A percentile compares a stretch with the other conserved stretches of the same genome.
Evolutionary conservation across 192 early-diverging fungal species (phyloP).

Genomic region (Paraglomus brasilianum): DNA sequence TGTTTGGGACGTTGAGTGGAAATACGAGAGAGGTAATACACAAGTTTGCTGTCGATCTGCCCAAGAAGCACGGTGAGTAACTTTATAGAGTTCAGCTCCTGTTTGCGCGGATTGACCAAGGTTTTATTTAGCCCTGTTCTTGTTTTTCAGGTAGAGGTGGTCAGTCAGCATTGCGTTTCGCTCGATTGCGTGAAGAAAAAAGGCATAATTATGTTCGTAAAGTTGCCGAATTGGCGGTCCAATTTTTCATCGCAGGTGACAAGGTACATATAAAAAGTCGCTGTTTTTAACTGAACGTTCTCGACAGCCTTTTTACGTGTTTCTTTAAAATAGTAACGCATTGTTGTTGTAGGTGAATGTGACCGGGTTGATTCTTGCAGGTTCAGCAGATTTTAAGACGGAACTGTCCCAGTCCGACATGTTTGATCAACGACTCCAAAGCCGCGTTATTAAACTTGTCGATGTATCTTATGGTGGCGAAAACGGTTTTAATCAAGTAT

Average conservation of each 20-base stretch:
- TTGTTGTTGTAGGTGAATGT: conserved; percentile 57
- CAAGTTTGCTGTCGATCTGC: conserved; percentile 94
- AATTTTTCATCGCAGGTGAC: conserved; percentile 93
- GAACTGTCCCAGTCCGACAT: conserved; percentile 93
- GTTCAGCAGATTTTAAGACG: conserved; percentile 99
- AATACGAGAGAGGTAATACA: conserved; percentile 92
- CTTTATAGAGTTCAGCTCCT: too few relatives aligned
- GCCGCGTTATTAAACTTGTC: conserved; percentile 89
- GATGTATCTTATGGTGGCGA: conserved; percentile 99
- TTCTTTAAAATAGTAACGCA: conserved; percentile 32
- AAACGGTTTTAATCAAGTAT: conserved; percentile 89
- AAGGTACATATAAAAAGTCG: too few relatives aligned
- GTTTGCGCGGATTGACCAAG: too few relatives aligned
- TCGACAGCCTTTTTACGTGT: too few relatives aligned
- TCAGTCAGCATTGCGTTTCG: conserved; percentile 99
- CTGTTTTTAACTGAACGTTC: too few relatives aligned
- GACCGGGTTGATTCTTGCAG: conserved; percentile 88
- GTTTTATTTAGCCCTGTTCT: neutral
- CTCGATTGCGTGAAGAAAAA: conserved; percentile 97
- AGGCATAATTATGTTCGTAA: conserved; percentile 99
- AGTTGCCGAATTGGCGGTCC: conserved; percentile 94
- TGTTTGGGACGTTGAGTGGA: conserved; percentile 94
- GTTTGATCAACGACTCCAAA: conserved; percentile 88
- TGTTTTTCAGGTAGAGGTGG: conserved; percentile 74
- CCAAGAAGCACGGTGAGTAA: conserved; percentile 99